Base-by-base conservation (phyloP, 2,329 filamentous ascomycete genomes). In the Akanthomyces muscarius region DNA sequence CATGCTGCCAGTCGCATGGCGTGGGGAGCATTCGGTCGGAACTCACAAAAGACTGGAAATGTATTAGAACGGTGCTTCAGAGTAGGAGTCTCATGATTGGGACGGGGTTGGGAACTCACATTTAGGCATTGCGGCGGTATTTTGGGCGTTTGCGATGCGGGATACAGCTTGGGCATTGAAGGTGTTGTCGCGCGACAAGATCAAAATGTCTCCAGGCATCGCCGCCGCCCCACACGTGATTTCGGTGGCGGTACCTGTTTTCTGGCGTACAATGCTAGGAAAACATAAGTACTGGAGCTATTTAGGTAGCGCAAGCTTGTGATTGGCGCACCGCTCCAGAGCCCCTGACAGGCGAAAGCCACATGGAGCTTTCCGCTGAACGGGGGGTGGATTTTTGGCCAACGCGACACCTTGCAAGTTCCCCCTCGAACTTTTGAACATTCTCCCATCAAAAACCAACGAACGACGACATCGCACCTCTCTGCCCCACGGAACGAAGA, bases 71-170 rank as follows among this genome's bases (percentile, higher is more conserved):
- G 76, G 66, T 68, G 57, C 10, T 8, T n/a, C 21, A 23, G 18
- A 2, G 23, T 6, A 8, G 8, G 11, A 18, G 18, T 5, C 21
- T 54, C 23, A 38, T 4, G 8, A 36, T 36, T 36, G 33, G 33
- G 2, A 36, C 8, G 7, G 33, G 8, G 8, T 30, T 21, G 21
- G 52, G 2, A 7, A 84, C 89, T 85, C 85, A 94, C 92, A 95
- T 84, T 94, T 94, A 64, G 90, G 91, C 91, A 95, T 94, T 68
- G 83, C 90, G 81, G 52, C 66, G 62, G 61, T 33, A 21, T 55
- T 45, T 7, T 6, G 18, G 33, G 21, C 21, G 51, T 30, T 42
- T 52, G 52, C 47, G 47, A 51, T 61, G 61, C 53, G 57, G 14
- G 58, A 53, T 52, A 14, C 36, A 14, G 11, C 11, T 28, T 36